Percentiles rank a stretch among this genome's conserved stretches.
Evolutionary conservation across 805 yeast species (phyloP).

Genomic region (Suhomyces emberorum): DNA sequence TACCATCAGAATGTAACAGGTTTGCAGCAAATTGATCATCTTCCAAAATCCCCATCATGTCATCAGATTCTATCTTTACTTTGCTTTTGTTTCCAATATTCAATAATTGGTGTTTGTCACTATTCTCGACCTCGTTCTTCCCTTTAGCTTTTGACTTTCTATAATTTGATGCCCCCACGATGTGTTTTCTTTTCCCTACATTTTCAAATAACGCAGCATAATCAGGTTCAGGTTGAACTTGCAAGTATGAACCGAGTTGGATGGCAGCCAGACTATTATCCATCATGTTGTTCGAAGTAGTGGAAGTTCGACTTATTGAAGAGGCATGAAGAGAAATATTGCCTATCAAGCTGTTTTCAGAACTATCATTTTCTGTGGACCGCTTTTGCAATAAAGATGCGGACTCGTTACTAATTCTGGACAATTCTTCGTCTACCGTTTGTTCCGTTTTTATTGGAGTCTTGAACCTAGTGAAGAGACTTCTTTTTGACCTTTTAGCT

Average conservation of each 20-base stretch:
- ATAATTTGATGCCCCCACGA: slow-evolving; percentile 18
- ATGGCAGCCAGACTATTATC: too few relatives aligned
- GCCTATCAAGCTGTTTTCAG: slow-evolving; percentile 6
- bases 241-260: background rate
- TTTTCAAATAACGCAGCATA: slow-evolving; percentile 43
- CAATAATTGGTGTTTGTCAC: slow-evolving; percentile 5
- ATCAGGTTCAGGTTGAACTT: slow-evolving; percentile 29
- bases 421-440: slow-evolving; percentile 8
- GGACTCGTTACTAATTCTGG: slow-evolving; percentile 5
- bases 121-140: slow-evolving; percentile 16
- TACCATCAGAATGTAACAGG: background rate
- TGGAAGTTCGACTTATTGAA: slow-evolving; percentile 15
- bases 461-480: slow-evolving; percentile 40
- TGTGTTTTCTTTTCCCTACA: slow-evolving; percentile 38
- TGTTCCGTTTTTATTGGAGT: slow-evolving; percentile 11
- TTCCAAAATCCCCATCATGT: background rate
- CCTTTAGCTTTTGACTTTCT: slow-evolving; percentile 24
- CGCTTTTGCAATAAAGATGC: slow-evolving; percentile 1
- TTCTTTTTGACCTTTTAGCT: slow-evolving; percentile 30
- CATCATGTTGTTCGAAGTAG: slow-evolving; percentile 12
- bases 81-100: slow-evolving; percentile 2
- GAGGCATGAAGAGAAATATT: slow-evolving; percentile 12
- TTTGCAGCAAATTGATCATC: background rate
- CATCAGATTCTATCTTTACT: slow-evolving; percentile 2
- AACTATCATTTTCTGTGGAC: slow-evolving; percentile 9